A percentile compares a stretch with the other conserved stretches of the same genome.
Evolutionary conservation across 2,329 filamentous ascomycete genomes (phyloP).

Genomic region (Hirsutella rhossiliensis): DNA sequence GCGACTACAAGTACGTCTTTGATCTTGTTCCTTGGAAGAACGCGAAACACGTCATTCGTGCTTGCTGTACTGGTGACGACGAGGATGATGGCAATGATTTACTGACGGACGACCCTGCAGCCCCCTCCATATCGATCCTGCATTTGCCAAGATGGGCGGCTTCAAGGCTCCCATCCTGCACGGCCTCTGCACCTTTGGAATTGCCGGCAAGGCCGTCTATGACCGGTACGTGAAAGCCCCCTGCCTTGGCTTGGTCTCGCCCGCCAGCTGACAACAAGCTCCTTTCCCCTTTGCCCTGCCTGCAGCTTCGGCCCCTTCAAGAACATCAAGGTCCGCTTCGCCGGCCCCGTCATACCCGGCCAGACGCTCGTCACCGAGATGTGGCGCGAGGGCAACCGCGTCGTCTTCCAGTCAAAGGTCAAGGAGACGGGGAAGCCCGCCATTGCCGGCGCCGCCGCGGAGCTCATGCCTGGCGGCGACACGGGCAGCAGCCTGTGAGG

Average conservation of each 20-base stretch:
- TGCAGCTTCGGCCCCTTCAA: slow-evolving; percentile 60
- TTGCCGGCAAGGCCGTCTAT: slow-evolving; percentile 82
- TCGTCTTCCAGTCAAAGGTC: slow-evolving; percentile 79
- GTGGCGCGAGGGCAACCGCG: slow-evolving; percentile 75
- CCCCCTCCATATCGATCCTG: slow-evolving; percentile 89
- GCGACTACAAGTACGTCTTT: slow-evolving; percentile 64
- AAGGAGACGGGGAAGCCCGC: slow-evolving; percentile 88
- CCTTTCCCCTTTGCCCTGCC: not conserved
- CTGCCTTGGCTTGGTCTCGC: no score
- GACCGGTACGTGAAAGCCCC: slow-evolving; percentile 32
- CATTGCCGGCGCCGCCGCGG: slow-evolving; percentile 69
- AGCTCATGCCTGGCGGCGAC: slow-evolving; percentile 39
- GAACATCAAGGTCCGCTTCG: slow-evolving; percentile 89
- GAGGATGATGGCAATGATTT: not conserved
- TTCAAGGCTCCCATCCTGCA: slow-evolving; percentile 93
- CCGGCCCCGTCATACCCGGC: slow-evolving; percentile 71
- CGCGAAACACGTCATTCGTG: not conserved
- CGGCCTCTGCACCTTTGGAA: slow-evolving; percentile 90
- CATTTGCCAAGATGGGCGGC: slow-evolving; percentile 87
- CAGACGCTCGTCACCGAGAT: slow-evolving; percentile 89
- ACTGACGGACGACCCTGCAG: slow-evolving; percentile 14
- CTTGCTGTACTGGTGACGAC: not conserved
- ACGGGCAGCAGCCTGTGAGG: not conserved
- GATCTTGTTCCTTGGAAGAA: slow-evolving; percentile 1
- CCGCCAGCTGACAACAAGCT: no score